Percentiles rank a stretch among this genome's conserved stretches.
Conservation (phyloP, 495 filamentous ascomycete species). For the Thozetella sp. region DNA sequence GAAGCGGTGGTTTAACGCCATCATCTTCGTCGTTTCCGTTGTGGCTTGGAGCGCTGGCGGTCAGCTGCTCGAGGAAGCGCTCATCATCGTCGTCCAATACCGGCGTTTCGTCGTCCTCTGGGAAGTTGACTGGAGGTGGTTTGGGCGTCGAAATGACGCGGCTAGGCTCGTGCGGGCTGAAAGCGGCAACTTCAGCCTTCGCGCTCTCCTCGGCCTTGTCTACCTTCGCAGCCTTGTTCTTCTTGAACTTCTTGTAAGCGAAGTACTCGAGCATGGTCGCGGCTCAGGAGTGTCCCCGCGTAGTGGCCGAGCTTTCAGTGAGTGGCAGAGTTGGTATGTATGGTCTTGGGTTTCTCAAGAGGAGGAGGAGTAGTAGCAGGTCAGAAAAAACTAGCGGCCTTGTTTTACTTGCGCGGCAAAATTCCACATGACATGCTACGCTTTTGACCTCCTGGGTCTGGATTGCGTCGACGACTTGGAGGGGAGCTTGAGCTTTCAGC, state of each 20-base stretch:
- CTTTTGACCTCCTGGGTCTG: slow-evolving; percentile 11
- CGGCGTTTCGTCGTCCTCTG: slow-evolving; percentile 11
- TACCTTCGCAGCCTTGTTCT: slow-evolving; percentile 39
- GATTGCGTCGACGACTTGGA: slow-evolving; percentile 18
- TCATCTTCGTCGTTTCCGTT: slow-evolving; percentile 25
- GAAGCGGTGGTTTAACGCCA: slow-evolving; percentile 34
- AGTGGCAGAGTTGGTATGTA: too few species aligned
- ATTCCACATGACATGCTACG: not conserved
- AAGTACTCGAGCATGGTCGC: slow-evolving; percentile 44
- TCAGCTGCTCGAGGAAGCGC: slow-evolving; percentile 42
- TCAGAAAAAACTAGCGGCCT: too few species aligned
- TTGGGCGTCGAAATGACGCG: not conserved
- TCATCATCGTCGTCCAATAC: slow-evolving; percentile 44
- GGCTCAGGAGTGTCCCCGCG: not conserved
- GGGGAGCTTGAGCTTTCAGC: slow-evolving; percentile 3
- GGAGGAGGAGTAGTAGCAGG: too few species aligned
- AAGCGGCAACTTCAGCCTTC: slow-evolving; percentile 13
- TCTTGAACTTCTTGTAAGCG: slow-evolving; percentile 41
- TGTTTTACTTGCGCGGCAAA: not conserved
- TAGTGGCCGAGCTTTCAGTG: too few species aligned
- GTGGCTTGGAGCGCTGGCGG: slow-evolving; percentile 16
- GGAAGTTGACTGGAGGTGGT: slow-evolving; percentile 1
- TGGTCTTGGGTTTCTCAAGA: too few species aligned
- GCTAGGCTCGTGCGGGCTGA: not conserved
- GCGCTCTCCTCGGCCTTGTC: slow-evolving; percentile 27